Base-by-base conservation (phyloP, 371 early-diverging fungal genomes). In the Actinomortierella ambigua region DNA sequence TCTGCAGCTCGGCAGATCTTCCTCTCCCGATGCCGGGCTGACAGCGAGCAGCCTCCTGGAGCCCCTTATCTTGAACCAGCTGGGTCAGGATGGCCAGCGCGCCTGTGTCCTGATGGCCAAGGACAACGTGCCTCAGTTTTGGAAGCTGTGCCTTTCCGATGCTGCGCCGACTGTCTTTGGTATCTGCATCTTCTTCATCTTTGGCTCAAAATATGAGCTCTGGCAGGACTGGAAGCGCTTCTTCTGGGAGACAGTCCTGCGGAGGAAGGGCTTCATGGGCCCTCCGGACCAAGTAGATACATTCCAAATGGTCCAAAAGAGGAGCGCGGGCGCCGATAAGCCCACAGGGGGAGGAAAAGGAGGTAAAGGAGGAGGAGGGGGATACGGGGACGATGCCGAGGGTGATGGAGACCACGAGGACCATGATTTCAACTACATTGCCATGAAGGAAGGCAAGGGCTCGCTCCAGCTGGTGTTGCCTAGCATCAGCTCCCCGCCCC, bases 191-290 rank as follows among this genome's bases (percentile, higher is more conserved):
- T 6, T 66, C 17, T 14, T 67, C 47, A 73, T 67, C 26, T 73
- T 73, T 50, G 75, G 75, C 3, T 39, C 59, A 48, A 65, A 59
- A 49, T 1, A 59, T 20, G 73, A 65, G 53, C 46, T 71, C 11
- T 71, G 73, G 73, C 57, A 53, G 56, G 73, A 73, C 48, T 43
- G n/a, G 44, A 65, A 0, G 49, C 53, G 14, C 50, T 57, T 47
- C 26, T 51, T n/a, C 50, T 58, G 58, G 50, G 43, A 15, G 56
- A 59, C 4, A 20, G 57, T 20, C 20, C 50, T n/a, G 65, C 50
- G 51, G 61, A 55, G 3, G 14, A 8, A 5, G n/a, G n/a, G n/a
- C n/a, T n/a, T n/a, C n/a, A n/a, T n/a, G n/a, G 27, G 55, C 43
- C n/a, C 48, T 11, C 8, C 26, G 56, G 49, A 7, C n/a, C n/a